Evolutionary conservation across 805 yeast species (phyloP), one percentile per base, ranked within the genome.

Genomic region (Tetrapisispora iriomotensis): DNA sequence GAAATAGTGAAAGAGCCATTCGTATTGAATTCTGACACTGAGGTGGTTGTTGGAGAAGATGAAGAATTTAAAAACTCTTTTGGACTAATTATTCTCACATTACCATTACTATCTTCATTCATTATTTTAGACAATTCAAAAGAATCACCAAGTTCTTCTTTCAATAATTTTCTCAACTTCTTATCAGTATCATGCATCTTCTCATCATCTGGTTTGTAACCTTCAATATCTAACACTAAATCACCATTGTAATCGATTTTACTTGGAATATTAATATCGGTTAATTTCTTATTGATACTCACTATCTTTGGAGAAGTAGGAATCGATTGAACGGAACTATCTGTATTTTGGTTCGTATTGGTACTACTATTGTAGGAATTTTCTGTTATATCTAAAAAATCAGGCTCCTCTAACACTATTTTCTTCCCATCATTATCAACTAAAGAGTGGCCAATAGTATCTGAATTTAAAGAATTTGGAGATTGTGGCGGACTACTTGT

Each of bases 231-330:
- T 33, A 92, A 65, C 30, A 87, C 74, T 49, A 92, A 70, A 54
- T 87, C 95, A 10, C 98, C 98, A 51, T 85, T 83, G 45, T 81
- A 79, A 45, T 84, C 94, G 27, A 88, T 73, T 48, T 79, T 84
- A 22, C 94, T 79, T 1, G 96, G 96, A 24, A 92, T 87, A 54
- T 87, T 84, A 47, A 76, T 75, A 46, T 74, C 70, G 14, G 74
- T 76, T 29, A 85, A 67, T 54, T 71, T 77, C 47, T 74, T 72
- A 21, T 90, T 75, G 19, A 85, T 65, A 30, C 75, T 75, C 36
- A 47, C 46, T 40, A 33, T 33, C 17, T 33, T 34, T 27, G 37
- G 37, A 4, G 29, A 27, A 13, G 31, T 34, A 19, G 37, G 37
- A 26, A 34, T 27, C 5, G 31, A 25, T 17, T 20, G 14, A 20